Conservation (phyloP, 2,329 filamentous ascomycete species). For the Thyridium curvatum region DNA sequence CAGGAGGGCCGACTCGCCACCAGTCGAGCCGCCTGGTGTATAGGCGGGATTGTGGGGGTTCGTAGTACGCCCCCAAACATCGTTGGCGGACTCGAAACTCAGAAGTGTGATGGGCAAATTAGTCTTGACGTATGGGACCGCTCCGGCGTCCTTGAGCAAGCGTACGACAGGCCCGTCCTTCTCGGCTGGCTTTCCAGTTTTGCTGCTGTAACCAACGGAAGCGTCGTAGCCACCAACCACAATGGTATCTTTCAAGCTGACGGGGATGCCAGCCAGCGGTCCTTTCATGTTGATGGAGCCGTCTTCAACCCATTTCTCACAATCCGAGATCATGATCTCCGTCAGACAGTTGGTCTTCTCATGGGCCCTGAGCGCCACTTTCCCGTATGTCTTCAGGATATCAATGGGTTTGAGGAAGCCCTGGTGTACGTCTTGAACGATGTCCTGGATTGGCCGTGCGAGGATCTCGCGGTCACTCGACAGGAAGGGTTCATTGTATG, state of each 20-base stretch:
- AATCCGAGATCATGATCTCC: constrained; percentile 73
- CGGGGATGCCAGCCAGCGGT: constrained; percentile 78
- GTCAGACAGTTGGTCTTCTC: constrained; percentile 85
- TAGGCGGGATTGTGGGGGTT: constrained; percentile 84
- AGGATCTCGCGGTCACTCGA: constrained; percentile 60
- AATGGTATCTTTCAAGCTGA: constrained; percentile 78
- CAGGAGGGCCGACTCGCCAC: constrained; percentile 75
- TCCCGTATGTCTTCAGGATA: constrained; percentile 80
- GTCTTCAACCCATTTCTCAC: constrained; percentile 62
- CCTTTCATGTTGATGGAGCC: constrained; percentile 65
- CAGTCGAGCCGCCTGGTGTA: constrained; percentile 84
- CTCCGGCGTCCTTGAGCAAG: constrained; percentile 80
- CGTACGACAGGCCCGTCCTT: constrained; percentile 68
- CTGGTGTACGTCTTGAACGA: constrained; percentile 74
- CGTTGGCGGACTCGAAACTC: constrained; percentile 74
- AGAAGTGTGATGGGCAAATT: constrained; percentile 81
- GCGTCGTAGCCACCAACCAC: constrained; percentile 78
- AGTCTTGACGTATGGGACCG: constrained; percentile 89
- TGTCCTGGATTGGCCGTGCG: constrained; percentile 65
- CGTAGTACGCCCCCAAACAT: constrained; percentile 73
- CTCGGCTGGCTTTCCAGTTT: constrained; percentile 58
- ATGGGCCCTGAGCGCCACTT: constrained; percentile 78
- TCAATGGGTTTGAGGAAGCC: constrained; percentile 59
- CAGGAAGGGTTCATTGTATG: constrained; percentile 62
- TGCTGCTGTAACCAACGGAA: constrained; percentile 71